phyloP scores from a whole-genome alignment of 257 asterid species.

The Plectranthus barbatus region DNA sequence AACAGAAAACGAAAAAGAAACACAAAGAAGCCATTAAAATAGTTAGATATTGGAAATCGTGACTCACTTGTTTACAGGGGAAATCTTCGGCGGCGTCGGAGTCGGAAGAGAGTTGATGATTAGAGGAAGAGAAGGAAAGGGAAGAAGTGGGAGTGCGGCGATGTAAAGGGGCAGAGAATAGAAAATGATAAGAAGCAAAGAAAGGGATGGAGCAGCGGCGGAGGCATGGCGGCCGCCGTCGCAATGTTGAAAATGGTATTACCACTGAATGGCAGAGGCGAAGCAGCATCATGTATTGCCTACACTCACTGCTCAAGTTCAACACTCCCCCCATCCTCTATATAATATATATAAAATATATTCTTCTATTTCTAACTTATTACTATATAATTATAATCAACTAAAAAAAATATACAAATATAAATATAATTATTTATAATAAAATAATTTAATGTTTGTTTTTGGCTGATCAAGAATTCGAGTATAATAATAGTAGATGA shows the following conservation, averaged over 20 bases:
- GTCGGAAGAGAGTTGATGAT: neutral
- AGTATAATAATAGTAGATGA: too few species aligned
- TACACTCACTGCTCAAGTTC: too few species aligned
- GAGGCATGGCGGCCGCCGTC: conserved; percentile 13
- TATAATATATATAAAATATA: too few species aligned
- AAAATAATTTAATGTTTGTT: too few species aligned
- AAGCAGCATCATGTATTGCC: conserved; percentile 20
- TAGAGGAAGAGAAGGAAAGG: conserved; percentile 8
- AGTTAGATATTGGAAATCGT: neutral
- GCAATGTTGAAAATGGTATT: conserved; percentile 9
- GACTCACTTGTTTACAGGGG: conserved; percentile 39
- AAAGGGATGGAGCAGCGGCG: conserved; percentile 4
- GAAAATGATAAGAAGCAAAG: conserved; percentile 10
- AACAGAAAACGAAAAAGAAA: neutral
- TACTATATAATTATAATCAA: too few species aligned
- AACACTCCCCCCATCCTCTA: too few species aligned
- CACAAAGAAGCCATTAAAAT: neutral
- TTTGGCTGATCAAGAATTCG: too few species aligned
- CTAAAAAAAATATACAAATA: too few species aligned
- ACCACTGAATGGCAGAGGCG: conserved; percentile 28
- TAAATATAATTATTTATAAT: too few species aligned
- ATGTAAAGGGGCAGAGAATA: conserved; percentile 14
- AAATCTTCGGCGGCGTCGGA: conserved; percentile 20
- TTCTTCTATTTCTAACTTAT: too few species aligned
- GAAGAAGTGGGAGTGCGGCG: conserved; percentile 14